A percentile compares a stretch with the other conserved stretches of the same genome.
These are phyloP conservation scores for Debaryomyces tyrocola DNA, from an alignment of 805 yeast genomes.

Conservation along the genomic window DNA sequence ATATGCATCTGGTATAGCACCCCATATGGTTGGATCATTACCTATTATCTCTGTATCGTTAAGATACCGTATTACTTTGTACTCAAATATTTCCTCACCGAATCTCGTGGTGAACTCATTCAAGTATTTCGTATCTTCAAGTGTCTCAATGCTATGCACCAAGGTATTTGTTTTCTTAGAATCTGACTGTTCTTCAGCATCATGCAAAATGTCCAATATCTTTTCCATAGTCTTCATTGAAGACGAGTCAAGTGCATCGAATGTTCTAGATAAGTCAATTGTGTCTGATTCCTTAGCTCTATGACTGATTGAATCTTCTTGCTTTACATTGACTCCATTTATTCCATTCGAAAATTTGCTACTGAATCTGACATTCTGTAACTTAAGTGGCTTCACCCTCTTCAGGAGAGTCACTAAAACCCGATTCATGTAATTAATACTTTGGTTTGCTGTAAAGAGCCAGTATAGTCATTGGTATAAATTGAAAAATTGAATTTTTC, in stretches of 20 bases:
- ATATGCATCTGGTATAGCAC: constrained; percentile 6
- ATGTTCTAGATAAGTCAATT: constrained; percentile 6
- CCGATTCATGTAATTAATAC: no score
- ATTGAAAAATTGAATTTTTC: no score
- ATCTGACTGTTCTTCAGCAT: constrained; percentile 5
- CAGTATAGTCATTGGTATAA: no score
- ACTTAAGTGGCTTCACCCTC: neutral
- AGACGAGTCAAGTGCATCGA: constrained; percentile 10
- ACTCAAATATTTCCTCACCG: constrained; percentile 15
- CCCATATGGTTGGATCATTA: constrained; percentile 8
- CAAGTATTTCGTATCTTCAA: neutral
- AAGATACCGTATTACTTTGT: constrained; percentile 9
- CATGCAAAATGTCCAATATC: constrained; percentile 11
- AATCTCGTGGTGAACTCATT: constrained; percentile 4
- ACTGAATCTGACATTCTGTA: neutral
- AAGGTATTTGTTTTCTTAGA: neutral
- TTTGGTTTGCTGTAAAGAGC: no score
- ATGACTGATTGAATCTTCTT: neutral
- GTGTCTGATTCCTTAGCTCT: neutral
- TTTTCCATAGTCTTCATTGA: constrained; percentile 15
- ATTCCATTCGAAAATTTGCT: neutral
- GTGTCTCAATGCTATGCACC: neutral
- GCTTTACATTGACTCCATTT: neutral
- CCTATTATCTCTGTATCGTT: constrained; percentile 11
- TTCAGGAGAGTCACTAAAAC: neutral